Conservation (phyloP, 1,284 basidiomycete genomes). For the Ceratobasidium sp. region DNA sequence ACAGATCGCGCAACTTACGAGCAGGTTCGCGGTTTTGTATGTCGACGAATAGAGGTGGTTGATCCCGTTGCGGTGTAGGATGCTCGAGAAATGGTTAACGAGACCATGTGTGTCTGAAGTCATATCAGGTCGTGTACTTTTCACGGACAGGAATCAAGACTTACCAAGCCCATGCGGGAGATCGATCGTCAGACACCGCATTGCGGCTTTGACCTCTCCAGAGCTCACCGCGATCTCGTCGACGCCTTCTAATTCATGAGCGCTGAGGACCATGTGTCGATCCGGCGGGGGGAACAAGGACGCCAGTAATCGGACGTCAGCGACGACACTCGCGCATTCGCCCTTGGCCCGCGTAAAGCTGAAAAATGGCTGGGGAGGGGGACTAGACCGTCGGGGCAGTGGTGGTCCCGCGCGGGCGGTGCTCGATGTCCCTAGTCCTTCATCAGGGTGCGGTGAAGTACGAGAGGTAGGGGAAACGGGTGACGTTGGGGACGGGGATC, state of each 20-base stretch:
- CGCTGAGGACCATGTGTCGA: constrained; percentile 78
- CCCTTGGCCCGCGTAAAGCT: constrained; percentile 81
- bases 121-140: not conserved
- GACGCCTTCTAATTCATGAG: constrained; percentile 71
- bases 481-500: constrained; percentile 17
- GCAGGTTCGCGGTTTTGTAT: constrained; percentile 84
- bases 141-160: constrained; percentile 51
- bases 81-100: constrained; percentile 79
- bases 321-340: constrained; percentile 71
- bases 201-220: constrained; percentile 52
- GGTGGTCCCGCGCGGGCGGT: not conserved
- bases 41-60: constrained; percentile 89
- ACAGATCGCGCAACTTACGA: constrained; percentile 61
- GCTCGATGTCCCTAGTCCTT: constrained; percentile 18
- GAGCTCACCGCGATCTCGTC: constrained; percentile 55
- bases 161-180: constrained; percentile 74
- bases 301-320: constrained; percentile 72
- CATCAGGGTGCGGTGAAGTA: constrained; percentile 16
- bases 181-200: constrained; percentile 76
- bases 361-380: constrained; percentile 67
- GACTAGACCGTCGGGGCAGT: constrained; percentile 17
- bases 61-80: constrained; percentile 76
- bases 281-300: constrained; percentile 74
- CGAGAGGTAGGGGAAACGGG: constrained; percentile 23
- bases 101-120: constrained; percentile 76